Base-by-base conservation (phyloP, 129 eudicot genomes). In the Rutidosis leptorrhynchoides region DNA sequence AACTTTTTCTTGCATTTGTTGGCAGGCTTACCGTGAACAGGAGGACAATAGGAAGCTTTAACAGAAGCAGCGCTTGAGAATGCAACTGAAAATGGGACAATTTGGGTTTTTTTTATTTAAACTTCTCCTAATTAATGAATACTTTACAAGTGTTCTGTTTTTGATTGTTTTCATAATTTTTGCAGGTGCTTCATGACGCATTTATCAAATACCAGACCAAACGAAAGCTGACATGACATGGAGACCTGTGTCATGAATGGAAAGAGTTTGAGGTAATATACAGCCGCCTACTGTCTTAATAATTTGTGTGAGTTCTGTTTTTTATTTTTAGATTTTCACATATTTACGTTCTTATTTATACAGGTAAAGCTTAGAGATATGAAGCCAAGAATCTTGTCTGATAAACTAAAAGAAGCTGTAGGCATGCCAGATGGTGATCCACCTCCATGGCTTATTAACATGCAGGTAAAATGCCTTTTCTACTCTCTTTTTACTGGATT, bases 371-470 rank as follows among this genome's bases (percentile, higher is more conserved):
- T 94, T 58, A 83, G 97, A 67, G 99, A 94, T 80, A 94, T 94
- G 97, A 94, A 94, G 74, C 99, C 99, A 1, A 97, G 99, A 43
- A 84, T 70, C 42, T 73, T 94, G 59, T 94, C 97, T 3, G 95
- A 84, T 28, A 97, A 94, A 62, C 81, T 94, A 23, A 94, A 94
- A 79, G 99, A 94, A 78, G 99, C 99, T 57, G 86, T 94, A 62
- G 99, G 99, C 63, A 94, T 94, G 97, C 99, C 96, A 35, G 99
- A 94, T 65, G 97, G 99, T 19, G 90, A 95, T 62, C 97, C 99
- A 61, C 99, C 99, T 26, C 99, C 99, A 32, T 94, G 99, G 99
- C 97, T 94, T 61, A 94, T 94, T 65, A 94, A 94, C 77, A 94
- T 89, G 96, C 99, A 94, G 99, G 99, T 94, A 65, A 19, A 49